Evolutionary conservation across 2,329 filamentous ascomycete genomes (phyloP), one percentile per base, ranked within the genome.

Genomic region (Neoscytalidium dimidiatum): DNA sequence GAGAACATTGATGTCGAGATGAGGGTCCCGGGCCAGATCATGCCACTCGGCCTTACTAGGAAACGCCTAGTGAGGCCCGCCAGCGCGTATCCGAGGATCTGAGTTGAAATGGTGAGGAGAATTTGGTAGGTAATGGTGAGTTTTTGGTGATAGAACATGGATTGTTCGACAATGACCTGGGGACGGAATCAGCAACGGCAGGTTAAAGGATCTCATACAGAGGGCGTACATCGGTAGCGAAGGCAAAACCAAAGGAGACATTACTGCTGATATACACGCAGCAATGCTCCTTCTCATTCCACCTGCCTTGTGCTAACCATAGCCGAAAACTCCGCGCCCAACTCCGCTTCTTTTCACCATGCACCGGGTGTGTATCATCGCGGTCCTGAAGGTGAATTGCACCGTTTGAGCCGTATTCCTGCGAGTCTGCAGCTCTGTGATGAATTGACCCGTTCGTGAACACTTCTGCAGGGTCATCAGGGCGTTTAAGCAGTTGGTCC

Each of bases 251-350:
- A 74, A 95, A 95, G 21, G 92, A 92, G 46, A 95, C 91, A 73
- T 95, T 95, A 79, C 91, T 94, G 81, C 90, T 92, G 70, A 95
- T 92, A 71, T 95, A 95, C 60, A 95, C 91, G 73, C 92, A 95
- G 46, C 90, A 91, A 76, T 95, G 92, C 75, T 95, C 92, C 75
- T 95, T 95, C 74, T 93, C 89, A 73, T 95, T 95, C 92, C 92
- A 95, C 38, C 81, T 84, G 3, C 92, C 92, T 77, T 94, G 92
- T 1, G 88, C 88, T 29, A 94, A 81, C 91, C 92, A 95, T 38
- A 90, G 81, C 52, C 91, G 86, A 65, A 89, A 73, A 3, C 84
- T 82, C 11, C 73, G 70, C 60, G 57, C 71, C 73, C 71, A 75
- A n/a, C 53, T 14, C 14, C 51, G 33, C 19, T 21, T 33, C n/a